Evolutionary conservation across 2,329 filamentous ascomycete genomes (phyloP), one percentile per base, ranked within the genome.

Genomic region (Colletotrichum somersetense): DNA sequence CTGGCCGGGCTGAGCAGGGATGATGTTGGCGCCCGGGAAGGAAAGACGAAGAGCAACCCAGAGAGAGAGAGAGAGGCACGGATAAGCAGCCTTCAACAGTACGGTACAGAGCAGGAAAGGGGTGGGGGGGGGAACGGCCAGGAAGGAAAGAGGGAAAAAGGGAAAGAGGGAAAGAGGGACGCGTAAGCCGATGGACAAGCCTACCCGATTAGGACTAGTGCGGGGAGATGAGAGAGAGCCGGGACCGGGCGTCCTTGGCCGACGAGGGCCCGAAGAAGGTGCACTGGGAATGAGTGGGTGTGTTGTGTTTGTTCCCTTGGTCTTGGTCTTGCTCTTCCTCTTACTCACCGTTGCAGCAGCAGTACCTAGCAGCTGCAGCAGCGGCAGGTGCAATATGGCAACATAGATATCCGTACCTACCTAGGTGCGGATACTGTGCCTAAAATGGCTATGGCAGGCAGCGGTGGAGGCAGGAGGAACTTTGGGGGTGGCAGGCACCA

Each of bases 171-270:
- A 46, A 46, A 20, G 44, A 46, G 53, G 71, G 71, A 73, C 71
- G 71, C 71, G 71, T 73, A 73, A 73, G 71, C 71, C 71, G 56
- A 66, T 71, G 66, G 57, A 71, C 56, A 40, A 71, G 5, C 18
- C 30, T 1, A 2, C 71, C 71, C n/a, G n/a, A 58, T 57, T 18
- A 14, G 67, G 71, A 57, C 40, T 73, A 73, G 71, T 52, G 61
- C 62, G 30, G 33, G 44, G 5, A 48, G 18, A 12, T 23, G 53
- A 42, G 66, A 63, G 66, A 44, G 62, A 55, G 26, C 26, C n/a
- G 23, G 58, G 66, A 26, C 53, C 40, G 53, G 53, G 63, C 42
- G 52, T 58, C 50, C 58, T 67, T 67, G 65, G 62, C 48, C n/a
- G 62, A 55, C 18, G 38, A 23, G 46, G 44, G 46, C 14, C 18